Evolutionary conservation across 805 yeast genomes (phyloP).

Genomic region (Yamadazyma laniorum): DNA sequence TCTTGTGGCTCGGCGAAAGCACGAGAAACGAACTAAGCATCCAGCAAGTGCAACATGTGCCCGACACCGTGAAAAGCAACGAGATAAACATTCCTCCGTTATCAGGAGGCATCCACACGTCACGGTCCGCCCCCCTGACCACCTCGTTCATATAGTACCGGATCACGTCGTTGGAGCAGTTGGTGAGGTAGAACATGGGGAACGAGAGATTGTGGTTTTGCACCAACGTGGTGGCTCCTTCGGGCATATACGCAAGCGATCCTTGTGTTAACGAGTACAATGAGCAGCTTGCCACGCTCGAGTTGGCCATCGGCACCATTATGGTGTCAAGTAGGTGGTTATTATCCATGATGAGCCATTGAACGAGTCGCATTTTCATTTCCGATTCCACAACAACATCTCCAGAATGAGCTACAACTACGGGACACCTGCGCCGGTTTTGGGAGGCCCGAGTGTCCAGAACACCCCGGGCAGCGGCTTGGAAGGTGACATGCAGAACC

Average conservation of each 20-base stretch:
- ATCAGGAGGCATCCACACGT: not conserved
- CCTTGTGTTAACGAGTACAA: slow-evolving; percentile 40
- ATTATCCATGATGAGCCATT: too few relatives aligned
- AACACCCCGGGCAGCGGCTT: not conserved
- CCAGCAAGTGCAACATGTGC: slow-evolving; percentile 66
- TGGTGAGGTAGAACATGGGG: slow-evolving; percentile 49
- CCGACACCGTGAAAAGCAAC: slow-evolving; percentile 51
- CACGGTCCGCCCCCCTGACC: slow-evolving; percentile 13
- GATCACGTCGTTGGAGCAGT: slow-evolving; percentile 31
- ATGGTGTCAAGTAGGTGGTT: too few relatives aligned
- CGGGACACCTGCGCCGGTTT: not conserved
- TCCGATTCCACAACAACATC: not conserved
- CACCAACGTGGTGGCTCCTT: not conserved
- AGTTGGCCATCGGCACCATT: too few relatives aligned
- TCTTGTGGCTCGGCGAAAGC: slow-evolving; percentile 47
- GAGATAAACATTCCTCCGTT: slow-evolving; percentile 43
- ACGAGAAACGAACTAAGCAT: slow-evolving; percentile 59
- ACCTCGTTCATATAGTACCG: slow-evolving; percentile 48
- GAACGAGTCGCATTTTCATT: not conserved
- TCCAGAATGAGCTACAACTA: not conserved
- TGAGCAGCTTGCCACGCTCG: slow-evolving; percentile 25
- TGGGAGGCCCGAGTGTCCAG: not conserved
- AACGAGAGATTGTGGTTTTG: slow-evolving; percentile 9
- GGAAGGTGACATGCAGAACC: slow-evolving; percentile 4
- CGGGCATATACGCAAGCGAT: slow-evolving; percentile 14